Conservation (phyloP, 2,329 filamentous ascomycete species). For the Pezicula radicicola region DNA sequence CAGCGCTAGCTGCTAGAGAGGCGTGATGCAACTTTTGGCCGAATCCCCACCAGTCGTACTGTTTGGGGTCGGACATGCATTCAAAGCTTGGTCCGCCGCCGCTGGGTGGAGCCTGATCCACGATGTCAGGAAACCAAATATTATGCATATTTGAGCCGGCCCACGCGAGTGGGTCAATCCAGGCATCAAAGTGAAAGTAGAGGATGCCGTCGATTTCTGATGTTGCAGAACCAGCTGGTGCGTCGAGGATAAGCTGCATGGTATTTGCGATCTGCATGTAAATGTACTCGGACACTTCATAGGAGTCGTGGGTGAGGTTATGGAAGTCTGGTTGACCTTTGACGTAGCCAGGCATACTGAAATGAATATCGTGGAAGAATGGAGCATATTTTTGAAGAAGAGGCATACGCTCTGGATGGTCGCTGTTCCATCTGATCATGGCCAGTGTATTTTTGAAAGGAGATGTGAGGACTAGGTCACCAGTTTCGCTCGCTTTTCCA, state of each 20-base stretch:
- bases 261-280: constrained; percentile 25
- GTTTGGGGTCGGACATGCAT: constrained; percentile 6
- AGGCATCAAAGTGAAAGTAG: constrained; percentile 32
- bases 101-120: constrained; percentile 6
- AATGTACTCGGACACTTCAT: constrained; percentile 12
- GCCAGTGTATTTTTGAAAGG: constrained; percentile 28
- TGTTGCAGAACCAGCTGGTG: constrained; percentile 4
- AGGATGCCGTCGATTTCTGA: constrained; percentile 28
- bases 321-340: constrained; percentile 1
- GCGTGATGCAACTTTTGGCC: constrained; percentile 5
- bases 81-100: constrained; percentile 8
- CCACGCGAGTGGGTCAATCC: constrained; percentile 29
- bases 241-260: constrained; percentile 29
- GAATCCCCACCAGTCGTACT: constrained; percentile 1
- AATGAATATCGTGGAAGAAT: constrained; percentile 28
- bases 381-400: constrained; percentile 25
- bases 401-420: constrained; percentile 24
- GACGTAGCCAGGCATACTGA: constrained; percentile 21
- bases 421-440: constrained; percentile 27
- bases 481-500: neutral
- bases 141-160: constrained; percentile 22
- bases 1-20: constrained; percentile 2
- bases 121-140: constrained; percentile 26
- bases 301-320: constrained; percentile 28
- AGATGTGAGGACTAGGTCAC: constrained; percentile 11